Evolutionary conservation across 139 green algal genomes (phyloP).

Genomic region (Diplosphaera chodatii): DNA sequence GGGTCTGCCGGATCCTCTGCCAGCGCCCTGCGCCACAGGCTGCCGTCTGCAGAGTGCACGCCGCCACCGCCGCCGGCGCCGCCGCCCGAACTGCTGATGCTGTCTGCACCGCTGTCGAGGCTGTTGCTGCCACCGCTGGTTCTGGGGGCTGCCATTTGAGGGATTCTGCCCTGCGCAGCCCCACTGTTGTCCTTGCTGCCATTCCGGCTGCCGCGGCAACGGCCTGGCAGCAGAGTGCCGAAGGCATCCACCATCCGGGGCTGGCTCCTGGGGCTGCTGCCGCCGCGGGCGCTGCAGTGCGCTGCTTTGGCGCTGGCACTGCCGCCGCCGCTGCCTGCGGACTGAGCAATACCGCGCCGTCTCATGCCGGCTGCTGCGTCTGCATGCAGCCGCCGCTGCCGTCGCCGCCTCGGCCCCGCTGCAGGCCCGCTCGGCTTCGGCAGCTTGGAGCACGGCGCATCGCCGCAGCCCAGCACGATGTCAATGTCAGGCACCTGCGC

Average conservation of each 20-base stretch:
- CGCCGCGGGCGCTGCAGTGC: neutral
- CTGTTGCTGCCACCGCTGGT: neutral
- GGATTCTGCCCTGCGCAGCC: too few species aligned
- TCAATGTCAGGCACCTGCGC: constrained; percentile 10
- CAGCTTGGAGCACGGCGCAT: neutral
- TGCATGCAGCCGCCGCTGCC: neutral
- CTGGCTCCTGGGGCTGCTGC: neutral
- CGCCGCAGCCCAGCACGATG: constrained; percentile 12
- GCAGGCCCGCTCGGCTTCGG: neutral
- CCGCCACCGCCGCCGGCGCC: too few species aligned
- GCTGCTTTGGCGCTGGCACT: too few species aligned
- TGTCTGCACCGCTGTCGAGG: neutral
- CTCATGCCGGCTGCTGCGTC: neutral
- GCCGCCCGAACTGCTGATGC: neutral
- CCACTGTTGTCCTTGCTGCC: too few species aligned
- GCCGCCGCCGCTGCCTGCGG: neutral
- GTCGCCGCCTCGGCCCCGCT: too few species aligned
- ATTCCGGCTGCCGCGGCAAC: too few species aligned
- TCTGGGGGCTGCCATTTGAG: too few species aligned
- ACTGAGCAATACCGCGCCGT: too few species aligned
- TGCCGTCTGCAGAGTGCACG: neutral
- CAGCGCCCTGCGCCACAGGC: neutral
- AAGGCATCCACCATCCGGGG: neutral
- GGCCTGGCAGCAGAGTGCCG: neutral
- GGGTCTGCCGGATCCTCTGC: neutral